Percentiles rank a stretch among this genome's conserved stretches.
Conservation (phyloP, 1,284 basidiomycete species). For the Phylloboletellus chloephorus region DNA sequence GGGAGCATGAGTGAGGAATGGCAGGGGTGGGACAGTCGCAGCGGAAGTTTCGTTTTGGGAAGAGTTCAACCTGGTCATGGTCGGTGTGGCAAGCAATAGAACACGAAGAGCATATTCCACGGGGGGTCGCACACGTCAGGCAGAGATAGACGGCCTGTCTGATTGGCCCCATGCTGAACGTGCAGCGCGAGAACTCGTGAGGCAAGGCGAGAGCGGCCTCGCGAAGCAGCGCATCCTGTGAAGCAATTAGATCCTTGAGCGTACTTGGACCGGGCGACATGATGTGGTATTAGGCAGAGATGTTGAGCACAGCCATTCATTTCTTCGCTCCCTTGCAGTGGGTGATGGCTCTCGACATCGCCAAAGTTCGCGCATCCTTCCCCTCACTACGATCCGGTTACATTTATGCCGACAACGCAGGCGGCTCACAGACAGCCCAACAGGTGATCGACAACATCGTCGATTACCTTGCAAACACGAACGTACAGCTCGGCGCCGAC, state of each 20-base stretch:
- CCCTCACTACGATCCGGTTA: constrained; percentile 57
- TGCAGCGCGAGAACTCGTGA: constrained; percentile 70
- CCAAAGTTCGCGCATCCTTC: constrained; percentile 53
- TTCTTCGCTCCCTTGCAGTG: too few species aligned
- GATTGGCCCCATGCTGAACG: constrained; percentile 52
- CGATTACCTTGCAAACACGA: constrained; percentile 65
- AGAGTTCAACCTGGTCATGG: constrained; percentile 78
- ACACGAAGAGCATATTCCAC: constrained; percentile 70
- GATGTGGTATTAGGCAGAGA: neutral
- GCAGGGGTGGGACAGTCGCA: constrained; percentile 74
- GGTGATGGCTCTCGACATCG: constrained; percentile 44
- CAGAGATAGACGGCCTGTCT: constrained; percentile 75
- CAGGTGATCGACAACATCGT: constrained; percentile 53
- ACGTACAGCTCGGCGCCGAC: constrained; percentile 67
- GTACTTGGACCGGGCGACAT: constrained; percentile 13
- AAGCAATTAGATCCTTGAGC: constrained; percentile 45
- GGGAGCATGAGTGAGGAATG: constrained; percentile 53
- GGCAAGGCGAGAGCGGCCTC: constrained; percentile 70
- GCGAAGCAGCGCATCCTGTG: constrained; percentile 56
- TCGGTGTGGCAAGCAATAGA: constrained; percentile 77
- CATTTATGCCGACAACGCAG: constrained; percentile 75
- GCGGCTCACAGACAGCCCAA: constrained; percentile 62
- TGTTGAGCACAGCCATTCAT: too few species aligned
- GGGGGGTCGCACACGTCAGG: constrained; percentile 54
- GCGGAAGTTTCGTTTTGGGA: constrained; percentile 73